phyloP scores from a whole-genome alignment of 768 basidiomycete species.

The Rhodotorula paludigena region DNA sequence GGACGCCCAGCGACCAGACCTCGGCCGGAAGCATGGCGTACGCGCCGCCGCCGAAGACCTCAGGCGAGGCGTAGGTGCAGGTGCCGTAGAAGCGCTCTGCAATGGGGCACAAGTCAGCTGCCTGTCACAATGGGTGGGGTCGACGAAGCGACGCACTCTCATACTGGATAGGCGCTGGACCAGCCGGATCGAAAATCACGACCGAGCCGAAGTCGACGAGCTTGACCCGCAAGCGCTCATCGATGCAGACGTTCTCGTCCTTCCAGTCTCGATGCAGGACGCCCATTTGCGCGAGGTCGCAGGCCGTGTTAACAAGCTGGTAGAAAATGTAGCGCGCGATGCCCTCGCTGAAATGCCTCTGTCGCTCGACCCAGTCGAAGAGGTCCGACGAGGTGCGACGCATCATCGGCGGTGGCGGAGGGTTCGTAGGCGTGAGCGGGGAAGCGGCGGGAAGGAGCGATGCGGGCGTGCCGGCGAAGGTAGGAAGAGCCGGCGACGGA shows the following conservation, averaged over 20 bases:
- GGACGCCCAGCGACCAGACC: constrained; percentile 50
- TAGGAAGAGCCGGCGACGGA: no score
- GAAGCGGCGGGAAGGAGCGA: not conserved
- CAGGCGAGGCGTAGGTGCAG: constrained; percentile 40
- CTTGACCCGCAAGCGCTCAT: constrained; percentile 57
- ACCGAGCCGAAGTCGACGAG: constrained; percentile 93
- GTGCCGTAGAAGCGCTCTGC: constrained; percentile 41
- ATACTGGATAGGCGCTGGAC: constrained; percentile 54
- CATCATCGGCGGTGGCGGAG: not conserved
- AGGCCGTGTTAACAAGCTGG: constrained; percentile 78
- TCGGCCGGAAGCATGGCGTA: constrained; percentile 49
- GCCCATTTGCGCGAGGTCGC: constrained; percentile 57
- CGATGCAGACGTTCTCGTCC: constrained; percentile 52
- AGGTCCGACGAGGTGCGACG: constrained; percentile 55
- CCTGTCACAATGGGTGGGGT: not conserved
- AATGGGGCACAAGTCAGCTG: constrained; percentile 30
- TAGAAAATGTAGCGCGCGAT: constrained; percentile 75
- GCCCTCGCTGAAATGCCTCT: constrained; percentile 69
- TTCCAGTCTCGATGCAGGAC: constrained; percentile 50
- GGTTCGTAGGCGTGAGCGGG: not conserved
- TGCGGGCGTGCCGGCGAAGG: no score
- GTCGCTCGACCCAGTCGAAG: constrained; percentile 88
- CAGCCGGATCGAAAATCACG: constrained; percentile 60
- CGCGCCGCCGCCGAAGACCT: constrained; percentile 45
- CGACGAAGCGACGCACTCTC: constrained; percentile 5